Evolutionary conservation across 2,329 filamentous ascomycete species (phyloP).

Genomic region (Exutisphaerella laricina): DNA sequence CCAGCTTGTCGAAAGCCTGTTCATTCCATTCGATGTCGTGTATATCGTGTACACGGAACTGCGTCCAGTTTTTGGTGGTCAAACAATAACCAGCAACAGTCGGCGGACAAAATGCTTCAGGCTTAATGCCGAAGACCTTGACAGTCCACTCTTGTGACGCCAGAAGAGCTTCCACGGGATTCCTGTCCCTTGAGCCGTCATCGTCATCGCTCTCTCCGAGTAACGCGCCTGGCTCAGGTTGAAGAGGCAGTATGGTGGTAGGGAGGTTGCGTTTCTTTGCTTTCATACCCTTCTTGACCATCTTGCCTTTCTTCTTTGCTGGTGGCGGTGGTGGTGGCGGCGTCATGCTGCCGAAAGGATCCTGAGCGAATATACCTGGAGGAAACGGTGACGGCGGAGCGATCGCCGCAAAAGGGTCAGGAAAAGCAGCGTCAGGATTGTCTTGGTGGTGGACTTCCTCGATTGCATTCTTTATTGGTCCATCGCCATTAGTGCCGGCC

Average conservation of each 20-base stretch:
- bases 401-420: not conserved
- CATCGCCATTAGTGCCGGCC: not conserved
- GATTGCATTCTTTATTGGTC: not conserved
- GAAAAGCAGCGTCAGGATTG: not conserved
- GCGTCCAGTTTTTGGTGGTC: not conserved
- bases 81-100: conserved; percentile 1
- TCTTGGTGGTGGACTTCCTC: not conserved
- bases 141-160: not conserved
- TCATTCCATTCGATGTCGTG: conserved; percentile 40
- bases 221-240: no score
- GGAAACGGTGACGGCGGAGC: not conserved
- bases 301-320: not conserved
- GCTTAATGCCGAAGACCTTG: conserved; percentile 1
- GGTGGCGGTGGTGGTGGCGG: not conserved
- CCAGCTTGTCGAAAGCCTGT: conserved; percentile 44
- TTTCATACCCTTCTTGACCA: not conserved
- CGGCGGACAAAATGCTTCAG: conserved; percentile 1
- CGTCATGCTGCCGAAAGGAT: no score
- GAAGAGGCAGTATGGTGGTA: no score
- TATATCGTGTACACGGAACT: not conserved
- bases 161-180: no score
- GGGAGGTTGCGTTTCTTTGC: no score
- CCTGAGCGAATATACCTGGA: no score
- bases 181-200: no score
- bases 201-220: no score